Base-by-base conservation (phyloP, 2,329 filamentous ascomycete species). In the Colletotrichum limetticola region DNA sequence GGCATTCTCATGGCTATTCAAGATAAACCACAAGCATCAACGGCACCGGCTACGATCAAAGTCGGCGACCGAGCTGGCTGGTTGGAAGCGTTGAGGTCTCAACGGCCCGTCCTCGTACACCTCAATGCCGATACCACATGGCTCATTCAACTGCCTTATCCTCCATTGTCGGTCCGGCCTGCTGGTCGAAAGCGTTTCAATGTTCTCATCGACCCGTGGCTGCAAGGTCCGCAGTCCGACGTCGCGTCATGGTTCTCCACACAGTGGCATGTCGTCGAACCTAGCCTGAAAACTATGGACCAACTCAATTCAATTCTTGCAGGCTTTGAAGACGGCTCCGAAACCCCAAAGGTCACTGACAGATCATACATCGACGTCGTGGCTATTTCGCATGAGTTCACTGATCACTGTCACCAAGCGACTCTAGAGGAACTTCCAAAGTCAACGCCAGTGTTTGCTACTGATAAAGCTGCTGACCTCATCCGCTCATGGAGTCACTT, bases 41-140 rank as follows among this genome's bases (percentile, higher is more conserved):
- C 35, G 4, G 28, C 22, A 12, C 4, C 49, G 9, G 35, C 19
- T 19, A 66, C 24, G 12, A 66, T 75, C 26, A 69, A 69, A n/a
- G 49, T 74, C 24, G 8, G 57, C 35, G 53, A 74, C 22, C 61
- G 56, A 22, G 5, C 37, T 14, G n/a, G 63, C 2, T 74, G 74
- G 74, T 53, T 64, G 6, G 46, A 55, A 19, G 72, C 74, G 1
- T 58, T 66, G 6, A 28, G 55, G 14, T 32, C 66, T 2, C 73
- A 63, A 3, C 79, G 80, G 14, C 82, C 84, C 16, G 74, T 92
- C 53, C 85, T 93, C 9, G 88, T 89, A 65, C 91, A 93, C 79
- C 84, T 93, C 37, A 93, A 92, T 79, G 91, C 88, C 76, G 91
- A 93, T 81, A 92, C 90, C 5, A 90, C 88, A 26, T 93, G 91